Base-by-base conservation (phyloP, 108 stramenopile species). In the Pseudonitzschia multiseries region DNA sequence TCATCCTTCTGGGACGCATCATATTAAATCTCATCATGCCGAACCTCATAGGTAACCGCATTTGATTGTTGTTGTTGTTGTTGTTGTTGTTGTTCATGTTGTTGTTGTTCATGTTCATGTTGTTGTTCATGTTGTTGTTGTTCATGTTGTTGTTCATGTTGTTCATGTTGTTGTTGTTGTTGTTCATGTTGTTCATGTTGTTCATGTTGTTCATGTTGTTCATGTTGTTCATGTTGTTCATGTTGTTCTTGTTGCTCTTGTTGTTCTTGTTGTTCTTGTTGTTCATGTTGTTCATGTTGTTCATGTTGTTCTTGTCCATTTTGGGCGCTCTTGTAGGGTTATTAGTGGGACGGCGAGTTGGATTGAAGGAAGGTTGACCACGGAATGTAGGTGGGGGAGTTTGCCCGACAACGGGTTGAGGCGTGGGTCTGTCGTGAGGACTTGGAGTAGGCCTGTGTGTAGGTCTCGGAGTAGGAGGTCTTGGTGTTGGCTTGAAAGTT, bases 191-290 rank as follows among this genome's bases (percentile, higher is more conserved):
- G 20, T 40, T 31, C 36, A 32, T 60, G 6, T 36, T 31, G 32
- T 62, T 62, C 61, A 62, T 62, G 61, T 62, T 62, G 61, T 62
- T 62, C 61, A 40, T 62, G 33, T 40, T 62, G 33, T 62, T 62
- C 15, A 18, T 62, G 3, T n/a, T 62, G 66, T 40, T 68, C 0
- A 18, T 62, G 12, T n/a, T 62, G 61, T 62, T 62, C 28, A 18
- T 62, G 61, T 62, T 62, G 33, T 36, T 62, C 33, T 62, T 62
- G 33, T 36, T 62, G 33, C 40, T 62, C 13, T n/a, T 62, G 33
- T 62, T 62, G 18, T 20, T 62, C 2, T 62, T 59, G 20, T n/a
- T 62, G 61, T 62, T 62, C 20, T 36, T 62, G 61, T 62, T 62
- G 33, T 29, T 62, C 33, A 36, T 62, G 15, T 40, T 33, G 61